Evolutionary conservation across 352 stramenopile genomes (phyloP).

Genomic region (Globisporangium parvum): DNA sequence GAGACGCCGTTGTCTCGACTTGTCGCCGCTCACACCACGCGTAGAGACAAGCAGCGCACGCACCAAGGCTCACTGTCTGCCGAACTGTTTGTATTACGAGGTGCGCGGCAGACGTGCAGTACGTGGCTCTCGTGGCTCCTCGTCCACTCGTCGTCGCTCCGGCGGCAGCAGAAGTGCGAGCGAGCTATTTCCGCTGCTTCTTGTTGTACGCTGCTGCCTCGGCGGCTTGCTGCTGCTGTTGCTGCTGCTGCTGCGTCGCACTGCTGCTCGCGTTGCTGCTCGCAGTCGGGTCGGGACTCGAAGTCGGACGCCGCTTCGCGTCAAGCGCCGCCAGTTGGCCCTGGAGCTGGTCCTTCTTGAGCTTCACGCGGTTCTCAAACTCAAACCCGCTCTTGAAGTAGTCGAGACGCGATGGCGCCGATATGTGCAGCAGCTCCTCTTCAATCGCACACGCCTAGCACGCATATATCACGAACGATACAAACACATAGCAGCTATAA

Average conservation of each 20-base stretch:
- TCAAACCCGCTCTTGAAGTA: slow-evolving; percentile 91
- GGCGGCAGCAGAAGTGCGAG: too few species aligned
- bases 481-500: too few species aligned
- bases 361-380: slow-evolving; percentile 87
- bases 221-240: slow-evolving; percentile 10
- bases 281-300: slow-evolving; percentile 24
- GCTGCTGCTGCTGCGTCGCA: slow-evolving; percentile 3
- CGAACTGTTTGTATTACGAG: too few species aligned
- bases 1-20: too few species aligned
- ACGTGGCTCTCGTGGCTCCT: too few species aligned
- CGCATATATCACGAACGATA: too few species aligned
- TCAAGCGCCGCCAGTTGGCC: slow-evolving; percentile 77
- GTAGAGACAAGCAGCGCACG: too few species aligned
- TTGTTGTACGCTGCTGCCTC: slow-evolving; percentile 33
- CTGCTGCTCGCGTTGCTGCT: slow-evolving; percentile 21
- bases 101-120: too few species aligned
- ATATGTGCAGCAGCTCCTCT: slow-evolving; percentile 87
- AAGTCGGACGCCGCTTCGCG: slow-evolving; percentile 57
- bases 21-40: too few species aligned
- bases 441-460: slow-evolving; percentile 80
- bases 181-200: slow-evolving; percentile 46
- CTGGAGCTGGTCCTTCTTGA: slow-evolving; percentile 87
- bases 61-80: too few species aligned
- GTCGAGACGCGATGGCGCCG: slow-evolving; percentile 78
- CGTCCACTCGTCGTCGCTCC: too few species aligned